These are phyloP conservation scores for Aphanomyces invadans DNA, from an alignment of 352 stramenopile genomes.

Conservation along the genomic window DNA sequence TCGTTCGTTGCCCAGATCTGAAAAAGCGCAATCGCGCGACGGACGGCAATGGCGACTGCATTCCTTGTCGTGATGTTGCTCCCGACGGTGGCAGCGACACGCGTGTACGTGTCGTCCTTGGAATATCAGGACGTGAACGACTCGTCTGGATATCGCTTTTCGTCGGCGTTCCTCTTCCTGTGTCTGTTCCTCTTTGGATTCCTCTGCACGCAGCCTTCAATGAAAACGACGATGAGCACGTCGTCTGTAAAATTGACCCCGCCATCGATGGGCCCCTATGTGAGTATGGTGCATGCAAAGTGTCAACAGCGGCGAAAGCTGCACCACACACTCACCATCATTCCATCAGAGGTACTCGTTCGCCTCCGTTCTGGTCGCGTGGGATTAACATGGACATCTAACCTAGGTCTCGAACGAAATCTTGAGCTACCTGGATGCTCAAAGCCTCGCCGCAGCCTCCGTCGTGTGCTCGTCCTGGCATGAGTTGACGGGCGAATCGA, in stretches of 20 bases:
- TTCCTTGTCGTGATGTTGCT: background rate
- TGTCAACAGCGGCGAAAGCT: background rate
- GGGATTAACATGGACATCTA: too few species aligned
- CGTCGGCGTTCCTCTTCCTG: constrained; percentile 15
- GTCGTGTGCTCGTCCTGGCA: constrained; percentile 43
- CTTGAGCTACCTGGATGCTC: constrained; percentile 41
- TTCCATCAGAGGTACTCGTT: constrained; percentile 1
- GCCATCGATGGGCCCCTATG: background rate
- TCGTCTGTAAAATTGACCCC: background rate
- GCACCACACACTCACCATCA: background rate
- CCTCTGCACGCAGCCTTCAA: constrained; percentile 16
- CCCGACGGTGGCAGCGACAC: background rate
- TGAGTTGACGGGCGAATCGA: constrained; percentile 28
- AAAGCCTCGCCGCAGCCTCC: constrained; percentile 38
- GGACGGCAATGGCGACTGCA: background rate
- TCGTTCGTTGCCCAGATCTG: background rate
- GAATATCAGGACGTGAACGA: constrained; percentile 1
- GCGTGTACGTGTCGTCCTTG: background rate
- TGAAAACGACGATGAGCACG: background rate
- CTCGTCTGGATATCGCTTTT: constrained; percentile 1
- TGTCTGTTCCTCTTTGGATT: constrained; percentile 26
- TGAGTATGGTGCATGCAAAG: background rate
- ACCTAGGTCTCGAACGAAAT: constrained; percentile 40
- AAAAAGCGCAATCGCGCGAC: background rate
- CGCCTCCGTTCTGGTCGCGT: too few species aligned